Evolutionary conservation across 177 flowering plant species (phyloP), one percentile per base, ranked within the genome.

Genomic region (Vitis hybrid): DNA sequence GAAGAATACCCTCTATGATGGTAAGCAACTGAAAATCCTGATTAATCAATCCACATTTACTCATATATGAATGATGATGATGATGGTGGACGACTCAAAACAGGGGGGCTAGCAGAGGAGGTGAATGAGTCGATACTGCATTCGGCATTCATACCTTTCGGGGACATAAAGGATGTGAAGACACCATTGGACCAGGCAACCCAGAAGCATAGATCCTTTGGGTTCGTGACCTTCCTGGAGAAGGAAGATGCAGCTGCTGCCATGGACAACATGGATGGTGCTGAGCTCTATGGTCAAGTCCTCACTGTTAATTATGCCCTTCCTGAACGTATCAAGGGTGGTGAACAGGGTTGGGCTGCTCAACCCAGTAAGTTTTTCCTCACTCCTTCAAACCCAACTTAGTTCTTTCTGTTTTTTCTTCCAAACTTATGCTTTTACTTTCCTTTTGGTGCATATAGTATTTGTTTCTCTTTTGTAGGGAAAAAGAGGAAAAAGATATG

Each of bases 331-430:
- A 95, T 93, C 75, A 95, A 95, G 94, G 99, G 99, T 70, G 99
- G 98, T 0, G 99, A 95, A 72, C 97, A 90, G 78, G 99, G 99
- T 4, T 96, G 99, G 99, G 98, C 99, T 60, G 98, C 99, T 19
- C 98, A 93, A 63, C 99, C 99, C 45, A 86, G 98, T 93, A 86
- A 65, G 88, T 71, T 2, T 50, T 26, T 55, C 51, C 30, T 59
- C n/a, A 18, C 62, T 9, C 55, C 65, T 8, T 52, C 11, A 34
- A 34, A 34, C 14, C 54, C 21, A n/a, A 17, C 52, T 40, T n/a
- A 49, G 26, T n/a, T 17, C 19, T 54, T 56, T 70, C 56, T 14
- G 26, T 60, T 13, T 26, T 64, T 56, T 0, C 17, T 2, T 10
- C 12, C 5, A 10, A 40, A 62, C 7, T 67, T 48, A 11, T 18